Base-by-base conservation (phyloP, 129 eudicot genomes). In the Flaveria sonorensis region DNA sequence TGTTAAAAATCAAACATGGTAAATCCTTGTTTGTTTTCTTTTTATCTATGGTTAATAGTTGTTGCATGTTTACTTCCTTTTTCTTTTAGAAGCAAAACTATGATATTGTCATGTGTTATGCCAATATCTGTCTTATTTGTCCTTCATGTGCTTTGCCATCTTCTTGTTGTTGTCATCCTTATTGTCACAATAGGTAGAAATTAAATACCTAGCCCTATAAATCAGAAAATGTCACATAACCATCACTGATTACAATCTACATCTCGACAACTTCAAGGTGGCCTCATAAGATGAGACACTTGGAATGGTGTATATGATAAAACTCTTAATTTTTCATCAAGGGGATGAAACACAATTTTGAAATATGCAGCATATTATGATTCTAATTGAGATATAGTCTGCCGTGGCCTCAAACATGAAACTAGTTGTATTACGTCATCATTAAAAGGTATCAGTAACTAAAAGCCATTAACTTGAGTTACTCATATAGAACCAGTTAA, bases 1-100 rank as follows among this genome's bases (percentile, higher is more conserved):
- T 88, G 46, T 70, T 95, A 71, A 95, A 95, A 73, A 71, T 95
- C 13, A 86, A 70, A 83, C 75, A 92, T 64, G 99, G 97, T 79
- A 89, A 83, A 81, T 76, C 12, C 71, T 66, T 64, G 50, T 61
- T 19, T 69, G 18, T 13, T 39, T 56, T 55, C 36, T 20, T 72
- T 65, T 70, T 16, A 50, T 18, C 1, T 21, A 15, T 77, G 50
- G 43, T 46, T 21, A 30, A 12, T 10, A 45, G 14, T 21, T 3
- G 32, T 30, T 63, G 65, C 19, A 50, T 66, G 19, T 40, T 2
- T 42, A 15, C 60, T 56, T 68, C 42, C 15, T 6, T 53, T 50
- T 55, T 40, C 9, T 48, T 23, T 7, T 7, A 47, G 15, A 50
- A 26, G 40, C 7, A 13, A 23, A 20, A 2, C n/a, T 23, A 23